Conservation (phyloP, 2,329 filamentous ascomycete species). For the Colletotrichum costaricense region DNA sequence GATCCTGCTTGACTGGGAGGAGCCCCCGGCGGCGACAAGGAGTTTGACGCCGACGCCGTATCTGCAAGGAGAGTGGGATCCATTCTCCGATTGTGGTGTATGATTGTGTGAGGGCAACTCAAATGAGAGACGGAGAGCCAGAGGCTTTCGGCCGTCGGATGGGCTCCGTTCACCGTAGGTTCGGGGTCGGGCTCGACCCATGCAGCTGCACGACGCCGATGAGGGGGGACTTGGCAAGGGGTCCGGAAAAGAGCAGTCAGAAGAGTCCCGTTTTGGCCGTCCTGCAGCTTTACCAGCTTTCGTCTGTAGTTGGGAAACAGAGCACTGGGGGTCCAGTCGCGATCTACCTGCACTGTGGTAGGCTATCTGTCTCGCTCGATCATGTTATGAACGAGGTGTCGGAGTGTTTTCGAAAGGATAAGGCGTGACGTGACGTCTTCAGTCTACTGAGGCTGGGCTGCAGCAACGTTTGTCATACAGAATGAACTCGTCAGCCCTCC, state of each 20-base stretch:
- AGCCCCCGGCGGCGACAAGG: not conserved
- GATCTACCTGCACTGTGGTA: not conserved
- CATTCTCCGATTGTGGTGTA: conserved; percentile 9
- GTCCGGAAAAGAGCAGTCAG: not conserved
- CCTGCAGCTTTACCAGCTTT: not conserved
- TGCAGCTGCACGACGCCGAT: conserved; percentile 22
- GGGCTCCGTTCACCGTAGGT: not conserved
- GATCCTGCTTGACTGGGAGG: conserved; percentile 13
- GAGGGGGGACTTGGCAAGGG: conserved; percentile 10
- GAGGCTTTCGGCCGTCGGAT: conserved; percentile 18
- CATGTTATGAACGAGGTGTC: not conserved
- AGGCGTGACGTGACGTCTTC: not conserved
- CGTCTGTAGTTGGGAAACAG: not conserved
- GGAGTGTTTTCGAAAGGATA: not conserved
- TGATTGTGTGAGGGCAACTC: conserved; percentile 21
- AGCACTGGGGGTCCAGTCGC: not conserved
- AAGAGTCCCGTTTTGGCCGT: not conserved
- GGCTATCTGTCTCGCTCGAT: not conserved
- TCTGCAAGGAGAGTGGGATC: conserved; percentile 25
- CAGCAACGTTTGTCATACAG: conserved; percentile 22
- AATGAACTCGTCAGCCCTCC: not conserved
- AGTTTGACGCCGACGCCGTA: conserved; percentile 15
- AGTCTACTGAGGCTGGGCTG: not conserved
- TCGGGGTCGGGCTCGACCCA: not conserved
- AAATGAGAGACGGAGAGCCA: conserved; percentile 2